Conservation (phyloP, 75 land plant species). For the Chamaecyparis obtusa region DNA sequence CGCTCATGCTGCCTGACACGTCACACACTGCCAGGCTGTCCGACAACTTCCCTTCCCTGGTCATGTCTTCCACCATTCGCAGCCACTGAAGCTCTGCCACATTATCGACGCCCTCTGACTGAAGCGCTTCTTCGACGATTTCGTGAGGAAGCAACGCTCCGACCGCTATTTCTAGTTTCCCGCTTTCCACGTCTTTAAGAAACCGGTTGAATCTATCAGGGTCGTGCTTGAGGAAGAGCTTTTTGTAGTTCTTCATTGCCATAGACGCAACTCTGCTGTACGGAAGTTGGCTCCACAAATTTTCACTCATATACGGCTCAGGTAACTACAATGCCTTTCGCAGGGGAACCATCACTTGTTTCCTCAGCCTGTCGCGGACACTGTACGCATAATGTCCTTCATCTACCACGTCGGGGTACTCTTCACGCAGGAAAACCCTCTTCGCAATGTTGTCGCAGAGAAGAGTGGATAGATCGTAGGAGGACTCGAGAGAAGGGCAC, state of each 20-base stretch:
- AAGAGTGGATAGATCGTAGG: slow-evolving; percentile 45
- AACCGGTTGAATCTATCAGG: slow-evolving; percentile 36
- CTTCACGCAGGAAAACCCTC: slow-evolving; percentile 41
- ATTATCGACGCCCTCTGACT: slow-evolving; percentile 14
- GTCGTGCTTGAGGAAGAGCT: slow-evolving; percentile 57
- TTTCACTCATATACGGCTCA: slow-evolving; percentile 60
- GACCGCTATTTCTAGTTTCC: slow-evolving; percentile 59
- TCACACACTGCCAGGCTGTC: slow-evolving; percentile 70
- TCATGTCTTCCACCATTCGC: slow-evolving; percentile 58
- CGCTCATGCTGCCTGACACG: slow-evolving; percentile 72
- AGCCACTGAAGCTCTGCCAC: slow-evolving; percentile 80
- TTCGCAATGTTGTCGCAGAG: slow-evolving; percentile 57
- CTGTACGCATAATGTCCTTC: slow-evolving; percentile 43
- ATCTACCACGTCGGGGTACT: slow-evolving; percentile 31
- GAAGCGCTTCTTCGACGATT: slow-evolving; percentile 30
- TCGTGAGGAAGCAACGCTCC: slow-evolving; percentile 75
- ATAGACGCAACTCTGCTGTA: slow-evolving; percentile 74
- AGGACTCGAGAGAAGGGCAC: slow-evolving; percentile 64
- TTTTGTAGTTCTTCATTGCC: slow-evolving; percentile 67
- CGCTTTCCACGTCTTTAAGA: slow-evolving; percentile 43
- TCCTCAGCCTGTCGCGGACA: slow-evolving; percentile 50
- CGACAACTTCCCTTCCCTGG: slow-evolving; percentile 32
- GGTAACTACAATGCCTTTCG: slow-evolving; percentile 48
- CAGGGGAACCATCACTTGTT: slow-evolving; percentile 61
- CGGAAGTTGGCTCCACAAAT: slow-evolving; percentile 46